Conservation (phyloP, 108 stramenopile genomes). For the Epipyxis sp. region DNA sequence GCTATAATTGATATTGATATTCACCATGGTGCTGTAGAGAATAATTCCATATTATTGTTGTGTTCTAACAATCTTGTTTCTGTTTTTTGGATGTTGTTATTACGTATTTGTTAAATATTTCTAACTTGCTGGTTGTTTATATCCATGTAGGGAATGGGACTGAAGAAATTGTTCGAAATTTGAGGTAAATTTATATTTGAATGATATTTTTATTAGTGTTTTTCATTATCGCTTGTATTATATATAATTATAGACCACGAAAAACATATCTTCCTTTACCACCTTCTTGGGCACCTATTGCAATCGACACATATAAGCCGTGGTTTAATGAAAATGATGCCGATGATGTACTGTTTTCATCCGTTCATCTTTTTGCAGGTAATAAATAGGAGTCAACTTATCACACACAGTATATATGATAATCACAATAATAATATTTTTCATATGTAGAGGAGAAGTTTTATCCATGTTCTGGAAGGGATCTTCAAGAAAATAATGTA, state of each 20-base stretch:
- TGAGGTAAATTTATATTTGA: slow-evolving; percentile 71
- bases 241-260: background rate
- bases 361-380: slow-evolving; percentile 36
- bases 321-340: slow-evolving; percentile 50
- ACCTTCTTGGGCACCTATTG: slow-evolving; percentile 36
- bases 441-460: no score
- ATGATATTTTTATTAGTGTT: no score
- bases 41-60: no score
- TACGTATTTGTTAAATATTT: no score
- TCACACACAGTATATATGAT: no score
- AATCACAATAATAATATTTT: no score
- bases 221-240: no score
- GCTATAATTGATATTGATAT: slow-evolving; percentile 65
- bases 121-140: background rate
- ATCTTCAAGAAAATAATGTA: no score
- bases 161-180: slow-evolving; percentile 50
- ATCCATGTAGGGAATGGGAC: slow-evolving; percentile 56
- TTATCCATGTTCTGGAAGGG: no score
- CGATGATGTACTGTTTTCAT: slow-evolving; percentile 44
- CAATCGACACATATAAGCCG: slow-evolving; percentile 31
- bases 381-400: no score
- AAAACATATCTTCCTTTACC: slow-evolving; percentile 12
- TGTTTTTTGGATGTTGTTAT: no score
- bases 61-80: no score
- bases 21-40: slow-evolving; percentile 57